Base-by-base conservation (phyloP, 495 filamentous ascomycete species). In the Lindgomyces ingoldianus region DNA sequence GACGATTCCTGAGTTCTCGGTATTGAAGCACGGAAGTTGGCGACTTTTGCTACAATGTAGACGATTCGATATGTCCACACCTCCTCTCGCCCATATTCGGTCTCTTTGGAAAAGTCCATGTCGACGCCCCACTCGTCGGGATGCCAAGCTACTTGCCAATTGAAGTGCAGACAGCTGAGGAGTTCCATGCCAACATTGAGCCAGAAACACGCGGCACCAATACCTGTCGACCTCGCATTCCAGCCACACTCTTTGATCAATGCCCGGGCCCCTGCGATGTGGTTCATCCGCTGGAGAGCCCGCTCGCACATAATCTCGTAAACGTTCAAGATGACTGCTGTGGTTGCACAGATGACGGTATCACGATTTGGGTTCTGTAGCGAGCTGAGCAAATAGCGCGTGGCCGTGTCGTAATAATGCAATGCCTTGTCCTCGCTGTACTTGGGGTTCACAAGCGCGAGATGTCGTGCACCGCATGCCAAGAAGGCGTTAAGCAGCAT, bases 131-230 rank as follows among this genome's bases (percentile, higher is more conserved):
- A 98, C 4, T 89, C 84, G 73, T 96, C 91, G 2, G 93, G 93
- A 45, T 96, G 84, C 92, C 92, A 98, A 1, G 91, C 86, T 1
- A 92, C 82, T 61, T 87, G 83, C 90, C 91, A 96, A 74, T 91
- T 91, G 74, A 91, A 90, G 61, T 89, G 85, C 21, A 98, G 76
- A 74, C 92, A 96, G 65, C 84, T 90, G 22, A 97, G 81, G 12
- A 98, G 77, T 72, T 98, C 94, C 85, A 96, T 89, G 16, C 88
- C 86, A 14, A 95, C 85, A 69, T 95, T 97, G 18, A 96, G 76
- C 92, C 93, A 97, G 76, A 98, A 98, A 74, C 93, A 97, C 11
- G 93, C 91, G 0, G 87, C 86, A 9, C 91, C 92, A 45, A 97
- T 83, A 3, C 92, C 91, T 2, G 80, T 81, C 25, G 89, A 89